A percentile compares a stretch with the other conserved stretches of the same genome.
Evolutionary conservation across 441 rosid species (phyloP).

Genomic region (Mallotus japonicus): DNA sequence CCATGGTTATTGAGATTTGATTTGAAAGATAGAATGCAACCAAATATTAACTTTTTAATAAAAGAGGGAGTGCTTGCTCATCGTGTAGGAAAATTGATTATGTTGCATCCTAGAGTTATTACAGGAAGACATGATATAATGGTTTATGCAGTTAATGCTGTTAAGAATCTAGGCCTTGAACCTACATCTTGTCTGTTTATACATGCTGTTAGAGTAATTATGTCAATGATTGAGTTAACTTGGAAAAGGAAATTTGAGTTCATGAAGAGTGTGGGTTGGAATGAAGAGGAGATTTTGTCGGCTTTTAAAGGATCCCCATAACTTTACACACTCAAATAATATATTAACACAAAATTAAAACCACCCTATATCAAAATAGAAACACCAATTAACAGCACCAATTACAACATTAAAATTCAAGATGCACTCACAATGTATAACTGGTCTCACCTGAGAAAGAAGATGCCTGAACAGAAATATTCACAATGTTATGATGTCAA

Average conservation of each 20-base stretch:
- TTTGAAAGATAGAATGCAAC: background rate
- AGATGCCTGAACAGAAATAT: too few relatives aligned
- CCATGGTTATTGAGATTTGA: background rate
- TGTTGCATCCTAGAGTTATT: slow-evolving; percentile 1
- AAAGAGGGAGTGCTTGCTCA: slow-evolving; percentile 13
- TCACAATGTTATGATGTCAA: too few relatives aligned
- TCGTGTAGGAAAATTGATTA: background rate
- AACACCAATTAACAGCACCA: too few relatives aligned
- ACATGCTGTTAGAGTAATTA: slow-evolving; percentile 5
- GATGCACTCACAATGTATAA: too few relatives aligned
- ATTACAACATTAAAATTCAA: too few relatives aligned
- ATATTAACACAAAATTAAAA: too few relatives aligned
- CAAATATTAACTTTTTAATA: slow-evolving; percentile 16
- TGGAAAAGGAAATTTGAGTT: slow-evolving; percentile 27
- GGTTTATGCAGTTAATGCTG: slow-evolving; percentile 10
- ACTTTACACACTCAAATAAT: too few relatives aligned
- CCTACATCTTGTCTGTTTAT: slow-evolving; percentile 7
- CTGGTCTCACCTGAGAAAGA: too few relatives aligned
- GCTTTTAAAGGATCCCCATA: slow-evolving; percentile 24
- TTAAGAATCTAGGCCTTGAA: slow-evolving; percentile 8
- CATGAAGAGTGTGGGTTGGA: slow-evolving; percentile 30
- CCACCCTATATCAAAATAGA: too few relatives aligned
- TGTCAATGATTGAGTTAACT: background rate
- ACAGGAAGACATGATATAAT: background rate
- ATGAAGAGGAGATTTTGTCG: slow-evolving; percentile 24